Evolutionary conservation across 257 asterid genomes (phyloP).

Genomic region (Ballota nigra): DNA sequence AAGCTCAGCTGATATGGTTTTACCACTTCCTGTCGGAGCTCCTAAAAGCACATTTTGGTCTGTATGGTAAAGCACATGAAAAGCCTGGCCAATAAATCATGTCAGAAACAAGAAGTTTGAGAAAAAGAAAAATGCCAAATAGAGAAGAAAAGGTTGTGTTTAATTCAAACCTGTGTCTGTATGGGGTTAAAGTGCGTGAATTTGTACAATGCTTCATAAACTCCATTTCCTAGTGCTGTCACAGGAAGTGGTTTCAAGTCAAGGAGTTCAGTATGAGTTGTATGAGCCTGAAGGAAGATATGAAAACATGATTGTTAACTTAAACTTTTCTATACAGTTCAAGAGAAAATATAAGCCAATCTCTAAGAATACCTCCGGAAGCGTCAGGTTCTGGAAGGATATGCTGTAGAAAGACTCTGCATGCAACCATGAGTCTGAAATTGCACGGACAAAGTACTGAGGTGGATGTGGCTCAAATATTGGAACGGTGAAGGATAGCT

Average conservation of each 20-base stretch:
- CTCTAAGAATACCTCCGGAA: slow-evolving; percentile 74
- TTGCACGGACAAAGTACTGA: slow-evolving; percentile 90
- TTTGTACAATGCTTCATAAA: slow-evolving; percentile 74
- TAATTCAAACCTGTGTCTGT: slow-evolving; percentile 80
- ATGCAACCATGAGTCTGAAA: slow-evolving; percentile 94
- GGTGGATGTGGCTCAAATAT: slow-evolving; percentile 99
- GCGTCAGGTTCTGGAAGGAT: slow-evolving; percentile 85
- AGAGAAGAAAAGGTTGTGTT: slow-evolving; percentile 16
- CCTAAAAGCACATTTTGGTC: slow-evolving; percentile 94
- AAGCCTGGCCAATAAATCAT: slow-evolving; percentile 57
- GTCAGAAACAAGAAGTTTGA: slow-evolving; percentile 27
- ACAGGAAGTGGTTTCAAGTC: slow-evolving; percentile 98
- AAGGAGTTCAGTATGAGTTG: slow-evolving; percentile 92
- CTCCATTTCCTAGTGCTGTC: slow-evolving; percentile 83
- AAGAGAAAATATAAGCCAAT: slow-evolving; percentile 12
- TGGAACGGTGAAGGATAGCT: slow-evolving; percentile 91
- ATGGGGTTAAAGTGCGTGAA: slow-evolving; percentile 96
- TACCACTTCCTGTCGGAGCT: slow-evolving; percentile 99
- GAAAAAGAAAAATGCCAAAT: neutral
- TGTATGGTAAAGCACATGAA: slow-evolving; percentile 87
- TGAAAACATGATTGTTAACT: neutral
- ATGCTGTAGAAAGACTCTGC: slow-evolving; percentile 81
- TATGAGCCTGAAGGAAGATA: slow-evolving; percentile 61
- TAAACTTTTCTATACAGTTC: slow-evolving; percentile 6
- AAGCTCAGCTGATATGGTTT: slow-evolving; percentile 98